Conservation (phyloP, 2,329 filamentous ascomycete genomes). For the Paecilomyces fulvus region DNA sequence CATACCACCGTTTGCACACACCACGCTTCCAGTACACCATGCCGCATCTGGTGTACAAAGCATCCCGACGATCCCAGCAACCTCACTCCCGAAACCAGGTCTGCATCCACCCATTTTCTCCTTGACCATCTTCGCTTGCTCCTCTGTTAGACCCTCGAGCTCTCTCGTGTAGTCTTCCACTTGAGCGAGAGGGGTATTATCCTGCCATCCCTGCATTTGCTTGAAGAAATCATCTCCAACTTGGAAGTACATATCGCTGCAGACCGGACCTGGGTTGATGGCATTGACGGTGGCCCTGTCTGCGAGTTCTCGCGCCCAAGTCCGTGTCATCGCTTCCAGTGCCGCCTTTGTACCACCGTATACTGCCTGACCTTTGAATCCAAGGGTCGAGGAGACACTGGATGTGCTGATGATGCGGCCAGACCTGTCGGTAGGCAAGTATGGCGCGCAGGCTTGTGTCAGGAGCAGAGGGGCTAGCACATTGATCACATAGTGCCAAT, state of each 20-base stretch:
- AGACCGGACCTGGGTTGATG: conserved; percentile 58
- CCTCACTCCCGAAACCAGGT: conserved; percentile 58
- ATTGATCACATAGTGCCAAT: conserved; percentile 67
- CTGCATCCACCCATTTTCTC: conserved; percentile 49
- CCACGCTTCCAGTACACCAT: conserved; percentile 72
- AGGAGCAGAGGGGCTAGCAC: conserved; percentile 73
- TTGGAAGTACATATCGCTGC: conserved; percentile 56
- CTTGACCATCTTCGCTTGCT: conserved; percentile 54
- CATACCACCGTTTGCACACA: conserved; percentile 75
- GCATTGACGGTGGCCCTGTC: conserved; percentile 57
- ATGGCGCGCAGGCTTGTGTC: conserved; percentile 61
- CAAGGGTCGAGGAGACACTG: conserved; percentile 49
- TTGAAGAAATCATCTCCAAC: conserved; percentile 51
- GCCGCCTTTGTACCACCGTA: conserved; percentile 62
- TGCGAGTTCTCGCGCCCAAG: conserved; percentile 55
- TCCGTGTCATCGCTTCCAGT: conserved; percentile 60
- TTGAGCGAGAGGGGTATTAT: conserved; percentile 56
- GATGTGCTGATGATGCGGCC: conserved; percentile 57
- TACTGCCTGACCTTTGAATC: conserved; percentile 51
- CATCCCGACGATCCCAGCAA: conserved; percentile 71
- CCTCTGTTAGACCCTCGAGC: conserved; percentile 51
- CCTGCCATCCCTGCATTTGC: conserved; percentile 51
- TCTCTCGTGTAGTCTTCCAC: conserved; percentile 50
- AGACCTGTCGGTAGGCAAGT: conserved; percentile 60
- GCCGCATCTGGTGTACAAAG: conserved; percentile 61